Evolutionary conservation across 257 asterid species (phyloP), one percentile per base, ranked within the genome.

Genomic region (Cruciata laevipes): DNA sequence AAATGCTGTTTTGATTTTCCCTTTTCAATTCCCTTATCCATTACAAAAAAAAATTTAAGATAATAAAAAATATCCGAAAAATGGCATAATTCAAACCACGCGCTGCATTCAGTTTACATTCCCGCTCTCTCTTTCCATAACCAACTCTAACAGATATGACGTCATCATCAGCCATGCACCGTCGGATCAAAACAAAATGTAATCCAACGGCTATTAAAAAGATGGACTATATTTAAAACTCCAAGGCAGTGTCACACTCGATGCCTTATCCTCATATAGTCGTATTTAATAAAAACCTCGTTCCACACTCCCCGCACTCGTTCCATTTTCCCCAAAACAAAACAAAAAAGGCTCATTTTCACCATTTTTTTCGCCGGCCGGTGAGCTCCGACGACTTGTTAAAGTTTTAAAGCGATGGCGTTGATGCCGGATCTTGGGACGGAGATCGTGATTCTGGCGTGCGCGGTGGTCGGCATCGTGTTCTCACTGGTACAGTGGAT

Each of bases 401-500:
- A 68, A 73, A 27, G 30, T 2, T 2, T 27, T 65, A 69, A 76
- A 74, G 32, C 61, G 84, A 71, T 73, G 75, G 73, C 77, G n/a
- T 49, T 87, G 83, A 71, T 89, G 24, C 79, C 96, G 73, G 95
- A 87, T 81, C 84, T 90, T 32, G 94, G 80, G 47, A 75, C 95
- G 33, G 80, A 90, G 80, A 79, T 90, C 49, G 82, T 74, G 70
- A 87, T 90, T 76, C 97, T 95, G 71, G 81, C 80, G 24, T 87
- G 94, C 62, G 94, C 94, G 11, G 83, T 79, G 47, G 35, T 90
- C 66, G 97, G 95, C 30, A 86, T 90, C 67, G 74, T 75, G 17
- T 90, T 90, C 85, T 86, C 97, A 16, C 75, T 87, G 58, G 68
- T 84, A 1, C 97, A 90, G 69, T 90, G 97, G 97, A 21, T 35